Percentiles rank a stretch among this genome's conserved stretches.
phyloP scores from a whole-genome alignment of 257 asterid genomes.

The Solanum infundibuliforme region DNA sequence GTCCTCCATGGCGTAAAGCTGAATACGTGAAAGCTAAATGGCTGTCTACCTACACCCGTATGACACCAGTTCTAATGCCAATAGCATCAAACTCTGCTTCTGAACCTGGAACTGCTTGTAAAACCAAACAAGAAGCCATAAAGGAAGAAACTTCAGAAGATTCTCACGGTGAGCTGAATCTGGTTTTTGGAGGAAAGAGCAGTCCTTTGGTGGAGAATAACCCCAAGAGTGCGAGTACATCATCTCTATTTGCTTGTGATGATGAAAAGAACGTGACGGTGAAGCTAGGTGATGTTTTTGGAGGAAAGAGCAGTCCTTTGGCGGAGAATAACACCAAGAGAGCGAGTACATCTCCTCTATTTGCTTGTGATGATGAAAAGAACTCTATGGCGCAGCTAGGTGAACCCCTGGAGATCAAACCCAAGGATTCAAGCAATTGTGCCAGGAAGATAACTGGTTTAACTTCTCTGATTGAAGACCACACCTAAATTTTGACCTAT shows the following conservation, averaged over 20 bases:
- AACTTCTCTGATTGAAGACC: constrained; percentile 51
- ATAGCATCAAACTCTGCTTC: background rate
- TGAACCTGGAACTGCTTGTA: background rate
- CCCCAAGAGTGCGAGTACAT: background rate
- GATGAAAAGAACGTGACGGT: background rate
- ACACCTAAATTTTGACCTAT: constrained; percentile 24
- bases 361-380: background rate
- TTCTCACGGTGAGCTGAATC: constrained; percentile 1
- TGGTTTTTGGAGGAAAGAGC: constrained; percentile 15
- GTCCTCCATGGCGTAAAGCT: constrained; percentile 85
- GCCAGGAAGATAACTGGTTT: constrained; percentile 57
- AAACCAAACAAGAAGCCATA: background rate
- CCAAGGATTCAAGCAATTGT: constrained; percentile 38
- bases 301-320: constrained; percentile 4
- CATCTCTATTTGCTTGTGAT: background rate
- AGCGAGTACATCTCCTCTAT: background rate
- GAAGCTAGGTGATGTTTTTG: constrained; percentile 7
- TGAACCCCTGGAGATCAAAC: constrained; percentile 41
- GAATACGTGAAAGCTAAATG: constrained; percentile 79
- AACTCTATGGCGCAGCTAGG: constrained; percentile 15
- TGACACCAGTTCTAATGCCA: background rate
- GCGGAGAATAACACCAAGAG: background rate
- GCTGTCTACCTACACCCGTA: constrained; percentile 58
- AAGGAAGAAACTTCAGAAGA: background rate
- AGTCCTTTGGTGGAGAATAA: background rate